Evolutionary conservation across 2,329 filamentous ascomycete genomes (phyloP), one percentile per base, ranked within the genome.

Genomic region (Coniochaeta sp.): DNA sequence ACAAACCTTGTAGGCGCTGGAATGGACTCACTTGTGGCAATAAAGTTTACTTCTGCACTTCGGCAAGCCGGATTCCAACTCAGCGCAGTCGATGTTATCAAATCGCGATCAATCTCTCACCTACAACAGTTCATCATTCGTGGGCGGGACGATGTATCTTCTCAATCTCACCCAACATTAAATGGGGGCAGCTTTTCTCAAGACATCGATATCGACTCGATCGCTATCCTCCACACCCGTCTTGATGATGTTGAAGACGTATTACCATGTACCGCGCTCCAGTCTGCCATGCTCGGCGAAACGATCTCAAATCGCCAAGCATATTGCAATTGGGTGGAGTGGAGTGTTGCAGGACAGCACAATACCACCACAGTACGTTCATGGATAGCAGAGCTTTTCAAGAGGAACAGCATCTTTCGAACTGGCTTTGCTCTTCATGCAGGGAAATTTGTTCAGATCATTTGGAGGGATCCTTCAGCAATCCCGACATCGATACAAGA

Each of bases 261-360:
- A 4, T 67, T 82, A 19, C 80, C 81, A 4, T 95, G 90, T 70
- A 93, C 87, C 4, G 81, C 86, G 16, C 77, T 95, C 10, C 93
- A 97, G 67, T 76, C 81, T 19, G 87, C 90, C 1, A 96, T 96
- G 91, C 78, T 96, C 17, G 79, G 84, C 0, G 91, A 96, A 73
- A 93, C 90, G 0, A 72, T 79, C 2, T 78, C 76, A 19, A 77
- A 87, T 62, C 64, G 78, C 1, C 74, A 73, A 55, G 80, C 87
- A 8, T 96, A 97, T 69, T 89, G 88, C 73, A 97, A 96, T 66
- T 87, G 87, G 77, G 76, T 95, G 12, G 82, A 89, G 65, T 70
- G 96, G 1, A 76, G 83, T n/a, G 73, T 89, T 12, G 70, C 78
- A 0, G 52, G 70, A 0, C 62, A 66, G 0, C 67, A 77, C 34